A percentile compares a stretch with the other conserved stretches of the same genome.
These are phyloP conservation scores for apple (Malus domestica) DNA, from an alignment of 306 rosid genomes.

Conservation along the genomic window DNA sequence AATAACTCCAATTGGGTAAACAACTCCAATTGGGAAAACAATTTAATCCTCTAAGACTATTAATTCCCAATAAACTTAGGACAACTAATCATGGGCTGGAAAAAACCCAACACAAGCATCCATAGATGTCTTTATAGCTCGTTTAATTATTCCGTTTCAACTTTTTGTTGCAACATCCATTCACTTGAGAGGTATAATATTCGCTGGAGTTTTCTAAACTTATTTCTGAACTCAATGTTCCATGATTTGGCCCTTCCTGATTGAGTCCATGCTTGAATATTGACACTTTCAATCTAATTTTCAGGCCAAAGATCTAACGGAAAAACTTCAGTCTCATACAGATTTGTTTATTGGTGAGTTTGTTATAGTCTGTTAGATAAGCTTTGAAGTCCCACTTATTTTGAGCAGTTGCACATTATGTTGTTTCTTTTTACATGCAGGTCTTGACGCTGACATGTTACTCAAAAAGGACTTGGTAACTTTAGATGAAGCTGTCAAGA, in stretches of 20 bases:
- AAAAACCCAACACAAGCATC: background rate
- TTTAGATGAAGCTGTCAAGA: constrained; percentile 88
- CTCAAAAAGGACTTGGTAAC: constrained; percentile 85
- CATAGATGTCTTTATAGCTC: background rate
- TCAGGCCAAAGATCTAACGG: constrained; percentile 65
- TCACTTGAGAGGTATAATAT: background rate
- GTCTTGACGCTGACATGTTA: constrained; percentile 69
- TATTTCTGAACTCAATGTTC: background rate
- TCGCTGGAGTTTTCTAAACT: background rate
- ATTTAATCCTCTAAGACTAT: too few species aligned
- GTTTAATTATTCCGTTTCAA: background rate
- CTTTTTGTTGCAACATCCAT: background rate
- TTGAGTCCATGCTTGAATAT: background rate
- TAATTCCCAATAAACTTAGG: too few species aligned
- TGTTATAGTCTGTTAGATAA: constrained; percentile 12
- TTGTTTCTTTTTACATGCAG: constrained; percentile 34
- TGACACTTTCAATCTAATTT: constrained; percentile 12
- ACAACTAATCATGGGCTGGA: too few species aligned
- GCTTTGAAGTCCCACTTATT: background rate
- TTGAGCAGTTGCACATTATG: background rate
- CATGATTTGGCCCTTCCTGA: background rate
- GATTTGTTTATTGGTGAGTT: constrained; percentile 76
- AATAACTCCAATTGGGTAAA: too few species aligned
- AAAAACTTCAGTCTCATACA: constrained; percentile 55
- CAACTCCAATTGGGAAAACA: too few species aligned